Evolutionary conservation across 768 basidiomycete genomes (phyloP), one percentile per base, ranked within the genome.

Genomic region (Hypsizygus marmoreus): DNA sequence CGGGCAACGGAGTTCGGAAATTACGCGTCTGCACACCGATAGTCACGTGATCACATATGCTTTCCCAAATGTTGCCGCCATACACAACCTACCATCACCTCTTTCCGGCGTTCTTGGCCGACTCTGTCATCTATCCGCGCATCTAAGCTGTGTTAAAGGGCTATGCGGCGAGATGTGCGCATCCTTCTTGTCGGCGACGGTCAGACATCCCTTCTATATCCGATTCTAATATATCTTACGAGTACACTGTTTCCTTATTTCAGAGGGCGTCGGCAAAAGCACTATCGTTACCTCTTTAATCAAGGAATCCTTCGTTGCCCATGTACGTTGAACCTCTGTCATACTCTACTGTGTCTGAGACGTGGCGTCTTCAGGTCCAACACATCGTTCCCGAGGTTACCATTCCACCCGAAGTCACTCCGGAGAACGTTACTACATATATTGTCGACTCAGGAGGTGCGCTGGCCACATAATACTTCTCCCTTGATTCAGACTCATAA

Each of bases 211-310:
- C 19, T n/a, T 32, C 29, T 30, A 22, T 38, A 20, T 31, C 23
- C 30, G 11, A 14, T 19, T 35, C 30, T 45, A n/a, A 40, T 47
- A 40, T 51, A 48, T 57, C 49, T 50, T 31, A 51, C 49, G 35
- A 23, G 43, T 46, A 35, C 47, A 17, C 40, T 45, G 35, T 44
- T 40, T 30, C 34, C 43, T 42, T 41, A n/a, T 49, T 53, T 29
- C 65, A 97, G 94, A 95, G 76, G 91, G 91, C 54, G 95, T 97
- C 58, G 95, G 95, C 54, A 99, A 99, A 76, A 95, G 92, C 66
- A 94, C 93, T 35, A 94, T 98, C 62, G 84, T 98, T 63, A 97
- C 93, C 14, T 93, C 93, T 26, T 79, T 97, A 63, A 97, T 99
- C 70, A 97, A 97, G 66, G 92, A 95, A 66, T 86, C 89, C 24